phyloP scores from a whole-genome alignment of 73 alveolate species.

The Tetrahymena borealis region DNA sequence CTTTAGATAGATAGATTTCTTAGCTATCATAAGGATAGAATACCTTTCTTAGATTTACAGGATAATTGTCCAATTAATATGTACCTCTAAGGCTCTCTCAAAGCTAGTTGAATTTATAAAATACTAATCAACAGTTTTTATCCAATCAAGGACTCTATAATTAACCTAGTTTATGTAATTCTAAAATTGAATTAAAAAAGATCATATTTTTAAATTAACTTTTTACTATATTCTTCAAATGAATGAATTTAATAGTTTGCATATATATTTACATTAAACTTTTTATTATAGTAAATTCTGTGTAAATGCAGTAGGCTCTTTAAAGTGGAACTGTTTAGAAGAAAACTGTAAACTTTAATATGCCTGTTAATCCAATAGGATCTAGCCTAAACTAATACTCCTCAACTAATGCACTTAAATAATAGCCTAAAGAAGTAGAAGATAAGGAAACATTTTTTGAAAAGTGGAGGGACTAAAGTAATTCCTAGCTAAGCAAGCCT shows the following conservation, averaged over 20 bases:
- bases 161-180: too few relatives aligned
- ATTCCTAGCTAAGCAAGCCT: neutral
- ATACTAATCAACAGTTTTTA: too few relatives aligned
- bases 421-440: neutral
- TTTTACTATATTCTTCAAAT: too few relatives aligned
- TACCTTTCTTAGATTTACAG: neutral
- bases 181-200: too few relatives aligned
- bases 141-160: too few relatives aligned
- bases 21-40: neutral
- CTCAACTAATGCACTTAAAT: neutral
- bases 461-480: neutral
- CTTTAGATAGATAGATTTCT: neutral
- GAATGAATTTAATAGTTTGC: too few relatives aligned
- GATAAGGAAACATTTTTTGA: neutral
- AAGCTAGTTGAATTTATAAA: too few relatives aligned
- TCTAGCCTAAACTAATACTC: too few relatives aligned
- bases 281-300: neutral
- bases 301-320: neutral
- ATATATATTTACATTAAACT: too few relatives aligned
- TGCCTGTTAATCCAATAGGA: neutral
- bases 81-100: too few relatives aligned
- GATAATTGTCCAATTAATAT: too few relatives aligned
- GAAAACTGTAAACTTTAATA: neutral
- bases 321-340: neutral
- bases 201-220: too few relatives aligned